Evolutionary conservation across 2,329 filamentous ascomycete genomes (phyloP).

Genomic region (Hypoxylon sp.): DNA sequence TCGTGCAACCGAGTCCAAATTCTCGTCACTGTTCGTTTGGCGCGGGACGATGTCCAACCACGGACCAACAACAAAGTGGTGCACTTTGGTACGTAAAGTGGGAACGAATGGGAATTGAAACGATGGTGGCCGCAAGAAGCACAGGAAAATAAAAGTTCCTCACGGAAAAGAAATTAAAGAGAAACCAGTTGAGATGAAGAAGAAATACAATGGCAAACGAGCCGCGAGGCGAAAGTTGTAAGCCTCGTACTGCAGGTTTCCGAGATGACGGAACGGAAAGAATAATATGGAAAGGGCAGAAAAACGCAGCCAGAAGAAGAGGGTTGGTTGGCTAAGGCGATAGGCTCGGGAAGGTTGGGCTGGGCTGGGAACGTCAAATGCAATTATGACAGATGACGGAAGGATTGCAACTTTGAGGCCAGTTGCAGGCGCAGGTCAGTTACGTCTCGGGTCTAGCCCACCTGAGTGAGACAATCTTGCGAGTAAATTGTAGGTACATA

Average conservation of each 20-base stretch:
- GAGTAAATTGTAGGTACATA: conserved; percentile 15
- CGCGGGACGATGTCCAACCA: conserved; percentile 34
- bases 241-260: conserved; percentile 28
- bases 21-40: conserved; percentile 36
- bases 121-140: conserved; percentile 34
- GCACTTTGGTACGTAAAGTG: conserved; percentile 36
- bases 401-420: conserved; percentile 28
- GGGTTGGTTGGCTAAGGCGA: conserved; percentile 22
- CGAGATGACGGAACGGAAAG: conserved; percentile 31
- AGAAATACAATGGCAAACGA: conserved; percentile 40
- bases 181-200: conserved; percentile 31
- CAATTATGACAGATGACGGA: conserved; percentile 42
- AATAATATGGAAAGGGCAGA: conserved; percentile 15
- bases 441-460: conserved; percentile 31
- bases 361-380: conserved; percentile 30
- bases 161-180: conserved; percentile 24
- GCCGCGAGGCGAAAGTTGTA: conserved; percentile 27
- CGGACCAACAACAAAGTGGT: conserved; percentile 42
- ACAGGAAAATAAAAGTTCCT: conserved; percentile 29
- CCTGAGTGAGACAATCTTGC: conserved; percentile 38
- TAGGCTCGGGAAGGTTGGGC: conserved; percentile 21
- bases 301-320: conserved; percentile 18
- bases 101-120: conserved; percentile 38
- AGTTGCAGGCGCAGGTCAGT: conserved; percentile 5
- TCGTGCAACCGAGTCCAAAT: conserved; percentile 25